Evolutionary conservation across 106 monocot species (phyloP).

Genomic region (Gastrodia elata): DNA sequence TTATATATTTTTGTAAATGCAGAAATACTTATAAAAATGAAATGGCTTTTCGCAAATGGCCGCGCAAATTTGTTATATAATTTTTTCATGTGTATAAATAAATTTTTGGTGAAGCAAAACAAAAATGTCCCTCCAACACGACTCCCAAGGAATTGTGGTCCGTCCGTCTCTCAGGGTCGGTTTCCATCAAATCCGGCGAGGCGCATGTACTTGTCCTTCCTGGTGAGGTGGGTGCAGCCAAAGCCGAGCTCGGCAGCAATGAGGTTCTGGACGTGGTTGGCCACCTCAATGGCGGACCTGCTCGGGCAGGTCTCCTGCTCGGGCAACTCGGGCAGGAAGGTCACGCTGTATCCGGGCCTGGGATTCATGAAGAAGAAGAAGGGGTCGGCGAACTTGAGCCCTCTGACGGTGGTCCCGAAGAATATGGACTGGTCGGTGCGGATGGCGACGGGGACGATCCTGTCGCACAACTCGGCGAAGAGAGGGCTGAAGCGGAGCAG

Average conservation of each 20-base stretch:
- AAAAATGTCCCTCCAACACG: too few species aligned
- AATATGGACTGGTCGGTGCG: constrained; percentile 41
- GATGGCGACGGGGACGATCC: constrained; percentile 78
- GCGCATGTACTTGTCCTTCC: constrained; percentile 72
- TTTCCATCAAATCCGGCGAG: constrained; percentile 57
- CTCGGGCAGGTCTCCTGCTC: constrained; percentile 49
- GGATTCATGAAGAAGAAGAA: constrained; percentile 98
- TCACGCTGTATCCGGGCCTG: constrained; percentile 60
- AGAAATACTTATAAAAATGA: too few species aligned
- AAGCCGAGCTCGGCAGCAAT: constrained; percentile 46
- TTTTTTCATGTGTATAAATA: too few species aligned
- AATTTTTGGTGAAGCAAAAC: too few species aligned
- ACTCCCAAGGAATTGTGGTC: too few species aligned
- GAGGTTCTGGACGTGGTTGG: constrained; percentile 64
- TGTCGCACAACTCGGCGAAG: constrained; percentile 74
- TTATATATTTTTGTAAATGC: too few species aligned
- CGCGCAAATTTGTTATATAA: too few species aligned
- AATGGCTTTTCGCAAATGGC: too few species aligned
- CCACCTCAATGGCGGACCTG: constrained; percentile 62
- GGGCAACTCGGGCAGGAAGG: constrained; percentile 50
- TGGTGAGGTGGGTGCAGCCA: constrained; percentile 44
- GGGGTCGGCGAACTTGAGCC: constrained; percentile 79
- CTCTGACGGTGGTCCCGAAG: constrained; percentile 61
- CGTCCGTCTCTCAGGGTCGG: not conserved
- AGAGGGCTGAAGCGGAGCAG: constrained; percentile 76